Evolutionary conservation across 1,284 basidiomycete genomes (phyloP).

Genomic region (Leccinum huronense): DNA sequence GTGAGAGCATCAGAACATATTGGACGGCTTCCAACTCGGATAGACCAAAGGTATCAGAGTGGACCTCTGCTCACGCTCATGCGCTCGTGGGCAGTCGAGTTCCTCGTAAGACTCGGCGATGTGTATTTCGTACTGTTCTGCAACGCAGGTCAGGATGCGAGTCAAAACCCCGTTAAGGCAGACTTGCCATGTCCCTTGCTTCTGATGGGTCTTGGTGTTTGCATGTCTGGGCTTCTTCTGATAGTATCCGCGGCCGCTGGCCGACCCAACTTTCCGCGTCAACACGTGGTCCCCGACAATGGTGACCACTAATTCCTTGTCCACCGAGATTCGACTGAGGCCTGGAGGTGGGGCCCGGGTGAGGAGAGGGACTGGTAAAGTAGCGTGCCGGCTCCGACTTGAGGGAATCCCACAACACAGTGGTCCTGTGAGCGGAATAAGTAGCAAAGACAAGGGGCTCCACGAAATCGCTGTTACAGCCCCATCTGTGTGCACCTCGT

Average conservation of each 20-base stretch:
- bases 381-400: constrained; percentile 55
- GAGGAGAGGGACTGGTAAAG: constrained; percentile 50
- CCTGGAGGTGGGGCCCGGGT: constrained; percentile 31
- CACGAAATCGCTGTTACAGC: constrained; percentile 61
- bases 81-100: constrained; percentile 43
- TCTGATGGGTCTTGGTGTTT: constrained; percentile 23
- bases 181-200: constrained; percentile 31
- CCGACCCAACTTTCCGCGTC: constrained; percentile 65
- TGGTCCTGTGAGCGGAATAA: constrained; percentile 61
- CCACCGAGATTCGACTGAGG: constrained; percentile 64
- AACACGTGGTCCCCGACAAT: constrained; percentile 63
- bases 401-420: constrained; percentile 67
- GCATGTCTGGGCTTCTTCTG: constrained; percentile 24
- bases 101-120: constrained; percentile 59
- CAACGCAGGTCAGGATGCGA: constrained; percentile 6
- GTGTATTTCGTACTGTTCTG: constrained; percentile 65
- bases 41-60: constrained; percentile 64
- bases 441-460: constrained; percentile 58
- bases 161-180: constrained; percentile 1
- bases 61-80: constrained; percentile 56
- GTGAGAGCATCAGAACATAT: constrained; percentile 82
- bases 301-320: constrained; percentile 62
- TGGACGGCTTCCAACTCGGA: constrained; percentile 78
- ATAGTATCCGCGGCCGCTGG: constrained; percentile 23
- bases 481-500: constrained; percentile 57